These are phyloP conservation scores for Eragrostis nindensis DNA, from an alignment of 176 grass and related monocot genomes.

Conservation along the genomic window DNA sequence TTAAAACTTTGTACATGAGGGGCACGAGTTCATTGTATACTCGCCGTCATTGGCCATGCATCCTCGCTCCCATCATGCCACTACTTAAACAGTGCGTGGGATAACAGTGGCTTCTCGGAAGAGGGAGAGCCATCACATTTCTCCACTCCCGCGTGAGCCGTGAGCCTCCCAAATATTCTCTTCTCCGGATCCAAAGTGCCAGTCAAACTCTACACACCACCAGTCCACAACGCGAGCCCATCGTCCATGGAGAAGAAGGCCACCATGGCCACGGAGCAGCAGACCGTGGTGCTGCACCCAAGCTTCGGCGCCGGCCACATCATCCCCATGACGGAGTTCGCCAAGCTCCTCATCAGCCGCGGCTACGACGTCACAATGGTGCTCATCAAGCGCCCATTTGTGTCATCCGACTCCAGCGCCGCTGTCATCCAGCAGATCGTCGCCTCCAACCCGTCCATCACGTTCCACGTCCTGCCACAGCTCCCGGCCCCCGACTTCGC, in stretches of 20 bases:
- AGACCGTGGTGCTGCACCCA: neutral
- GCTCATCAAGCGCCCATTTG: neutral
- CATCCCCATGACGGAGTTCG: conserved; percentile 4
- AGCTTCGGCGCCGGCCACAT: neutral
- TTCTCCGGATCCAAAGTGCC: no score
- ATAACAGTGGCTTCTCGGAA: no score
- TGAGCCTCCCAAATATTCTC: no score
- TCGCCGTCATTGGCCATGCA: no score
- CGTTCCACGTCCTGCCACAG: neutral
- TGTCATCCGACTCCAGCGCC: neutral
- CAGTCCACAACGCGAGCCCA: neutral
- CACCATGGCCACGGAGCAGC: neutral
- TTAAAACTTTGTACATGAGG: no score
- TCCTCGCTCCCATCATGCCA: no score
- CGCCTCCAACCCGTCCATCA: neutral
- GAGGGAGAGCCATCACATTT: no score
- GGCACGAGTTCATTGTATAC: no score
- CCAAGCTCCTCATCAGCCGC: neutral
- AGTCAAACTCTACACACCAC: neutral
- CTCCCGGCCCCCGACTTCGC: neutral
- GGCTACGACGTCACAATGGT: neutral
- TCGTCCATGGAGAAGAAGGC: neutral
- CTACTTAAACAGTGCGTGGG: no score
- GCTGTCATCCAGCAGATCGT: neutral
- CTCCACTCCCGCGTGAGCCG: no score